These are phyloP conservation scores for Onygenales sp. DNA, from an alignment of 2,329 filamentous ascomycete genomes.

Conservation along the genomic window DNA sequence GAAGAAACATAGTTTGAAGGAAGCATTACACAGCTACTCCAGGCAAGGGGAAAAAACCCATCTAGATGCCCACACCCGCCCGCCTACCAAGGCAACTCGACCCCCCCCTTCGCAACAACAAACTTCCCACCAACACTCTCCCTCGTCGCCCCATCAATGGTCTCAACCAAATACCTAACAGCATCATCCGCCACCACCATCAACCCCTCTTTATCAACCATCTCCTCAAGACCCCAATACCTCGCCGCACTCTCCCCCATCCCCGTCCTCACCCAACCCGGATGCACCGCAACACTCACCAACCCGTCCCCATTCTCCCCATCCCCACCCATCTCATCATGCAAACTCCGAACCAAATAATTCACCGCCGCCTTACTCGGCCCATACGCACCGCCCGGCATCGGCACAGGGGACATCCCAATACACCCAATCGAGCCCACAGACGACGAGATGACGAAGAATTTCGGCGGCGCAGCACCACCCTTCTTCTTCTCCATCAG, in stretches of 20 bases:
- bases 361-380: conserved; percentile 16
- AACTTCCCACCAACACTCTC: conserved; percentile 27
- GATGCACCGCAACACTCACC: conserved; percentile 21
- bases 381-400: conserved; percentile 16
- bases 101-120: conserved; percentile 20
- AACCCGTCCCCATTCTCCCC: conserved; percentile 6
- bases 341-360: conserved; percentile 14
- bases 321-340: conserved; percentile 18
- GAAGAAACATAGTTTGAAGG: no score
- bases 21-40: no score
- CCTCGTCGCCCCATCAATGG: conserved; percentile 29
- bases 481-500: conserved; percentile 5
- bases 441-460: conserved; percentile 13
- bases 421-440: conserved; percentile 15
- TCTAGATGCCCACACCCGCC: background rate
- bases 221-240: conserved; percentile 19
- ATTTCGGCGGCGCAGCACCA: conserved; percentile 9
- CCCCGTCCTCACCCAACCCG: conserved; percentile 28
- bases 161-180: conserved; percentile 21
- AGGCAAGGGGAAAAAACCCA: no score
- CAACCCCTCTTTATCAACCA: conserved; percentile 6
- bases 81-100: conserved; percentile 13
- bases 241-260: conserved; percentile 21
- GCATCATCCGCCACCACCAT: conserved; percentile 25
- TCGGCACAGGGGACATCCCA: conserved; percentile 5